Percentiles rank a stretch among this genome's conserved stretches.
phyloP scores from a whole-genome alignment of 2,329 filamentous ascomycete species.

The Rutstroemia sp. region DNA sequence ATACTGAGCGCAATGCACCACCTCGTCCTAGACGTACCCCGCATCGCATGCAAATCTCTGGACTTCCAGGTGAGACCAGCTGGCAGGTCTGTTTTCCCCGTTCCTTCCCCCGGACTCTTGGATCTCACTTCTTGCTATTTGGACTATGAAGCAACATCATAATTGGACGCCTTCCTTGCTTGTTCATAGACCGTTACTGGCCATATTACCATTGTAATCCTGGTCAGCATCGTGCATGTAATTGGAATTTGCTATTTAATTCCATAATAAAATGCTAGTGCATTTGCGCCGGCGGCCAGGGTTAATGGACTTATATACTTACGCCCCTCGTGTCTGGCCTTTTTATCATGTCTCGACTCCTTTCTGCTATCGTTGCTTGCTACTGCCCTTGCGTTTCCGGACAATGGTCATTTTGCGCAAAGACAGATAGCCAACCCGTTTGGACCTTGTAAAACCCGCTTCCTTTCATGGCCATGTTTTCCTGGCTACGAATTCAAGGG shows the following conservation, averaged over 20 bases:
- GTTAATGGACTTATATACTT: conserved; percentile 21
- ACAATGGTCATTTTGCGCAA: conserved; percentile 21
- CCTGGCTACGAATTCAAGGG: conserved; percentile 26
- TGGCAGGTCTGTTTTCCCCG: conserved; percentile 95
- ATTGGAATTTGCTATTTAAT: conserved; percentile 18
- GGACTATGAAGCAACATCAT: conserved; percentile 28
- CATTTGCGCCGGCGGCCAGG: conserved; percentile 29
- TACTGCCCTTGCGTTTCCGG: conserved; percentile 23
- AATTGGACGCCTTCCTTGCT: conserved; percentile 27
- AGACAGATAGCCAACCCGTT: conserved; percentile 21
- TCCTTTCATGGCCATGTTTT: conserved; percentile 19
- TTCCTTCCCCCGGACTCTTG: conserved; percentile 42
- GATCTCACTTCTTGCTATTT: conserved; percentile 31
- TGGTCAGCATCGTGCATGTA: conserved; percentile 26
- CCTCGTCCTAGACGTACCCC: conserved; percentile 88
- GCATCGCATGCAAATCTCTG: conserved; percentile 95
- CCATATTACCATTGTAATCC: conserved; percentile 24
- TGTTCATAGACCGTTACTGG: conserved; percentile 20
- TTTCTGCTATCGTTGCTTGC: conserved; percentile 26
- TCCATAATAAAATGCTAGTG: conserved; percentile 28
- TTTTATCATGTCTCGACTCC: conserved; percentile 28
- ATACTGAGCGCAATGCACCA: conserved; percentile 56
- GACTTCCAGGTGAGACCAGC: conserved; percentile 96
- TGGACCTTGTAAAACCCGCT: conserved; percentile 24
- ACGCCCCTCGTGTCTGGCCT: conserved; percentile 21